Conservation (phyloP, 2,329 filamentous ascomycete genomes). For the Paraconiothyrium brasiliense region DNA sequence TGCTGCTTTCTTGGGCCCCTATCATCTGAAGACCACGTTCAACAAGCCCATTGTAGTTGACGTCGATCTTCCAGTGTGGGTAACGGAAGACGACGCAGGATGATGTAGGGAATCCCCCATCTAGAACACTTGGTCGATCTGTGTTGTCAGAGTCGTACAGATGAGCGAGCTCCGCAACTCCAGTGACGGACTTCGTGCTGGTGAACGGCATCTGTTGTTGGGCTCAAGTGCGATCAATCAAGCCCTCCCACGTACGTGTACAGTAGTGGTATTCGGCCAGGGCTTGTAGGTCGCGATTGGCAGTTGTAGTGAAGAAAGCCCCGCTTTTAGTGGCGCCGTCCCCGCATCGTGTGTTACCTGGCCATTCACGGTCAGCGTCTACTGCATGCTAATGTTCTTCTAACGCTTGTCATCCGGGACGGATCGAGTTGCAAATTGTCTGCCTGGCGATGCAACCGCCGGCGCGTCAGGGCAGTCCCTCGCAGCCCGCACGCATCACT, state of each 20-base stretch:
- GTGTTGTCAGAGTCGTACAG: slow-evolving; percentile 35
- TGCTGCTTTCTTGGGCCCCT: slow-evolving; percentile 76
- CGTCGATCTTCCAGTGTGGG: slow-evolving; percentile 72
- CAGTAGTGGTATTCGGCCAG: slow-evolving; percentile 12
- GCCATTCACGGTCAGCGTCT: slow-evolving; percentile 36
- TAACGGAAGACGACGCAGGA: slow-evolving; percentile 28
- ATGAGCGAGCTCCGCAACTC: slow-evolving; percentile 3
- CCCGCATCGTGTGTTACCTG: slow-evolving; percentile 38
- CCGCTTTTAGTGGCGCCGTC: slow-evolving; percentile 31
- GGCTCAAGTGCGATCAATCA: slow-evolving; percentile 26
- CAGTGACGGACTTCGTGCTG: slow-evolving; percentile 5
- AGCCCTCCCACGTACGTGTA: slow-evolving; percentile 25
- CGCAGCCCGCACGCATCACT: background rate
- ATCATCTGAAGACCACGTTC: slow-evolving; percentile 67
- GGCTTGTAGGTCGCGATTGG: slow-evolving; percentile 21
- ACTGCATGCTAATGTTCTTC: slow-evolving; percentile 16
- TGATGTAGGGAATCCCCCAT: slow-evolving; percentile 27
- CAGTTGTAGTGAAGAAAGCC: slow-evolving; percentile 25
- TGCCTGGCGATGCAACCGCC: slow-evolving; percentile 45
- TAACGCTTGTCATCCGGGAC: slow-evolving; percentile 41
- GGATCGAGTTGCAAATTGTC: slow-evolving; percentile 41
- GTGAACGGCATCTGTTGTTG: slow-evolving; percentile 7
- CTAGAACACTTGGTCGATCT: slow-evolving; percentile 22
- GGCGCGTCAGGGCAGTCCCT: slow-evolving; percentile 21
- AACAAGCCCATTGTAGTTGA: slow-evolving; percentile 88